Percentiles rank a stretch among this genome's conserved stretches.
Evolutionary conservation across 2,329 filamentous ascomycete genomes (phyloP).

Genomic region (Ramularia collo-cygni): DNA sequence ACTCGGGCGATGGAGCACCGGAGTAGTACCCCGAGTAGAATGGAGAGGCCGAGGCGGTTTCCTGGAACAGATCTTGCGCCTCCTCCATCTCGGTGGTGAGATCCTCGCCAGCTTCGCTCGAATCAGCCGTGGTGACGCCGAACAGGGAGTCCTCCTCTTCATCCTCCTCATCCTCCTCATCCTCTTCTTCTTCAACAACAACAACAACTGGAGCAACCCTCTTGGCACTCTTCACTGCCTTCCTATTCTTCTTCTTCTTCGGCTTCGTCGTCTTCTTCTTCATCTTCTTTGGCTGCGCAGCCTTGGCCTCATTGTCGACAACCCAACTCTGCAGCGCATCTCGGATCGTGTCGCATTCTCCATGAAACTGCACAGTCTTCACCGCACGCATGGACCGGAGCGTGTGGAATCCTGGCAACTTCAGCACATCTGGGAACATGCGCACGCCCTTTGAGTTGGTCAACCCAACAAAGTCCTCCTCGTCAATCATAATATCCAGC

Average conservation of each 20-base stretch:
- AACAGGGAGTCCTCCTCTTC: too few species aligned
- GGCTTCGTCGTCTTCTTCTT: conserved; percentile 2
- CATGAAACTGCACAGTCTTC: conserved; percentile 6
- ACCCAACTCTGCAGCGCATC: conserved; percentile 1
- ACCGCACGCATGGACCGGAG: conserved; percentile 6
- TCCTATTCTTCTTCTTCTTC: conserved; percentile 6
- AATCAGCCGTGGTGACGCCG: too few species aligned
- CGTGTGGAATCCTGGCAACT: conserved; percentile 4
- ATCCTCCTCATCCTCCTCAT: too few species aligned
- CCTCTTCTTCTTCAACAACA: too few species aligned
- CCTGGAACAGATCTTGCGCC: too few species aligned
- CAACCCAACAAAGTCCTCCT: conserved; percentile 1
- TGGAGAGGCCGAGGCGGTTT: too few species aligned
- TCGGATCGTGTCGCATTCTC: conserved; percentile 5
- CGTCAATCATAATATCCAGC: conserved; percentile 9
- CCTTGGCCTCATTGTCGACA: too few species aligned
- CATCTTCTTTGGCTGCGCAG: background rate
- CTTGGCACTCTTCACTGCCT: conserved; percentile 2
- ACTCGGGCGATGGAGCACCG: too few species aligned
- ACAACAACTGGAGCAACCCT: background rate
- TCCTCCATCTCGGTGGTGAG: too few species aligned
- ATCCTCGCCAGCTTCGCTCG: too few species aligned
- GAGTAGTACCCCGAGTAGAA: too few species aligned
- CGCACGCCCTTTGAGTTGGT: background rate
- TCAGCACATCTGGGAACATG: conserved; percentile 1